Conservation (phyloP, 306 rosid genomes). For the Calophaca sinica region DNA sequence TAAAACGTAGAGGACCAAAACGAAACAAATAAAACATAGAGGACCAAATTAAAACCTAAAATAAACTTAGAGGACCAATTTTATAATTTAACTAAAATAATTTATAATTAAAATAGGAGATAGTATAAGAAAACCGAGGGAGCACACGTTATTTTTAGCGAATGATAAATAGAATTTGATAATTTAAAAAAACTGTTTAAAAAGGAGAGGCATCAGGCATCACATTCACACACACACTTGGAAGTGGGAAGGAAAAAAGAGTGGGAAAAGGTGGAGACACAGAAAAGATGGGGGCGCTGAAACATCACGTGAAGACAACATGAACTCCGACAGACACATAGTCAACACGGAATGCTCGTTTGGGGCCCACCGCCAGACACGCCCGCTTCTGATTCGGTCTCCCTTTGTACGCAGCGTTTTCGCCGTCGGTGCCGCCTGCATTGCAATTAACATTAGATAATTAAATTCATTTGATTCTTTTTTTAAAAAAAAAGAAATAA, state of each 20-base stretch:
- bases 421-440: constrained; percentile 73
- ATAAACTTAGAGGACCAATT: too few species aligned
- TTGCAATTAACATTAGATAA: background rate
- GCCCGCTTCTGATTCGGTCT: constrained; percentile 54
- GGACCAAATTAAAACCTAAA: too few species aligned
- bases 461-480: background rate
- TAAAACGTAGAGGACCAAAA: too few species aligned
- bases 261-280: constrained; percentile 30
- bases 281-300: constrained; percentile 54
- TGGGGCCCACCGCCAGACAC: constrained; percentile 54
- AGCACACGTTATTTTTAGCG: too few species aligned
- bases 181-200: too few species aligned
- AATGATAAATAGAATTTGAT: too few species aligned
- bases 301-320: constrained; percentile 74
- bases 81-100: too few species aligned
- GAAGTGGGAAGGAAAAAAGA: background rate
- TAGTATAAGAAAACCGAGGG: too few species aligned
- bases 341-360: constrained; percentile 57
- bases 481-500: background rate
- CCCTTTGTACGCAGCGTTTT: constrained; percentile 48
- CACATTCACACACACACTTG: too few species aligned
- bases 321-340: constrained; percentile 66
- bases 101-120: too few species aligned
- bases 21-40: too few species aligned
- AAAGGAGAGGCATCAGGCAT: background rate